Evolutionary conservation across 2,329 filamentous ascomycete species (phyloP).

Genomic region (Fusarium coicis): DNA sequence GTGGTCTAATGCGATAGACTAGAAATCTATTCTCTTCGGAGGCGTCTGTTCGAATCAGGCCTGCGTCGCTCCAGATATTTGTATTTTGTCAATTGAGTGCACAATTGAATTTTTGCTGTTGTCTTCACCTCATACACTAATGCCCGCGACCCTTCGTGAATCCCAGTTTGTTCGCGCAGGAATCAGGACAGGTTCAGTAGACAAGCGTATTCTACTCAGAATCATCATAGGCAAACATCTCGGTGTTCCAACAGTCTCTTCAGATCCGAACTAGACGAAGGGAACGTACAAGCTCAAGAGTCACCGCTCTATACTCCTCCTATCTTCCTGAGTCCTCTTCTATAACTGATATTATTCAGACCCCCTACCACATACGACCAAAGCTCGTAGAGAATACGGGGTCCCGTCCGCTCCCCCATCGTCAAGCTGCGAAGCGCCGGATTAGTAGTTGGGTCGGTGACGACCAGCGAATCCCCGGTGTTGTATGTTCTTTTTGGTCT

Average conservation of each 20-base stretch:
- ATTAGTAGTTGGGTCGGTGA: constrained; percentile 18
- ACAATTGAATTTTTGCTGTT: fast-evolving
- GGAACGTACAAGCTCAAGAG: too few relatives aligned
- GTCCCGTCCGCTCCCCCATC: constrained; percentile 19
- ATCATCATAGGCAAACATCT: too few relatives aligned
- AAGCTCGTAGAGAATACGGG: constrained; percentile 18
- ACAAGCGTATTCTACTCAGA: too few relatives aligned
- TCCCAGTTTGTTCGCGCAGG: too few relatives aligned
- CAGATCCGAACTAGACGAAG: too few relatives aligned
- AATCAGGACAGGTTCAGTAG: fast-evolving
- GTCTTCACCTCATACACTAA: too few relatives aligned
- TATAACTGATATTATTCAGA: fast-evolving
- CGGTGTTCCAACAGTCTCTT: too few relatives aligned
- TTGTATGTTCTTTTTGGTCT: constrained; percentile 13
- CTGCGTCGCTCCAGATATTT: background rate
- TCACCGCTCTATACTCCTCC: too few relatives aligned
- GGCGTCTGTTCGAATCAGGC: background rate
- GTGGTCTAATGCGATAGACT: constrained; percentile 16
- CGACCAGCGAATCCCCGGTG: constrained; percentile 20
- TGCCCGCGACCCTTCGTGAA: too few relatives aligned
- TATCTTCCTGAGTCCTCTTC: too few relatives aligned
- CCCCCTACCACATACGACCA: constrained; percentile 1
- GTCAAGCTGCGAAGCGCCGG: constrained; percentile 11
- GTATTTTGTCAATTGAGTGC: background rate
- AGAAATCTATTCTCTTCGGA: constrained; percentile 14